Base-by-base conservation (phyloP, 2,329 filamentous ascomycete genomes). In the Talaromyces verruculosus region DNA sequence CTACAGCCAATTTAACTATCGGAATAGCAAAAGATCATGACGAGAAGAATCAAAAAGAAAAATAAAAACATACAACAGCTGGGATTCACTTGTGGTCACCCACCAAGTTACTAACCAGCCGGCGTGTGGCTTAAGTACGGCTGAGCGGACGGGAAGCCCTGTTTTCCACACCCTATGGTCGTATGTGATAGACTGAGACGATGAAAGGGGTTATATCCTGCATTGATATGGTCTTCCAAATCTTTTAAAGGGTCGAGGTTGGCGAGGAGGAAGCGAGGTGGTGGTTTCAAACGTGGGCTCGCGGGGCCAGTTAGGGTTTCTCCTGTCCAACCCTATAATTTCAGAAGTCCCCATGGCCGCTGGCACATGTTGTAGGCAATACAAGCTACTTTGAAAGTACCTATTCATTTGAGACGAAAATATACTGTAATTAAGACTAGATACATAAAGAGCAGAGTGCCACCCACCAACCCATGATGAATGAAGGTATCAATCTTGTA, bases 111-210 rank as follows among this genome's bases (percentile, higher is more conserved):
- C 47, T 51, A 51, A 51, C 47, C 47, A 51, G 47, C 25, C 47
- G 47, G 47, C 47, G 47, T 51, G 47, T 51, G 47, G 25, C 47
- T 51, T 51, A 51, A 51, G 47, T 28, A 51, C 15, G 47, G 47
- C 47, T 51, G 47, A 51, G 47, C 47, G 47, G 47, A 51, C 47
- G 47, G 47, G 47, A 51, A 51, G 47, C 47, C 47, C 47, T 51
- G 47, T 51, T 51, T 30, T 51, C 47, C 47, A 51, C 47, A 51
- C 47, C 47, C 47, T 51, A 51, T 51, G 47, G 47, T 51, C 47
- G 47, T 51, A 51, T 51, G 47, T 51, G 47, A 28, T 5, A 51
- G 47, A 30, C 5, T 0, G 47, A 0, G 2, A 30, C 2, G 25
- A 51, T 28, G 6, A 11, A 30, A 30, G 47, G 1, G 5, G 0